A percentile compares a stretch with the other conserved stretches of the same genome.
Evolutionary conservation across 805 yeast genomes (phyloP).

Genomic region (Nakazawaea ernobii): DNA sequence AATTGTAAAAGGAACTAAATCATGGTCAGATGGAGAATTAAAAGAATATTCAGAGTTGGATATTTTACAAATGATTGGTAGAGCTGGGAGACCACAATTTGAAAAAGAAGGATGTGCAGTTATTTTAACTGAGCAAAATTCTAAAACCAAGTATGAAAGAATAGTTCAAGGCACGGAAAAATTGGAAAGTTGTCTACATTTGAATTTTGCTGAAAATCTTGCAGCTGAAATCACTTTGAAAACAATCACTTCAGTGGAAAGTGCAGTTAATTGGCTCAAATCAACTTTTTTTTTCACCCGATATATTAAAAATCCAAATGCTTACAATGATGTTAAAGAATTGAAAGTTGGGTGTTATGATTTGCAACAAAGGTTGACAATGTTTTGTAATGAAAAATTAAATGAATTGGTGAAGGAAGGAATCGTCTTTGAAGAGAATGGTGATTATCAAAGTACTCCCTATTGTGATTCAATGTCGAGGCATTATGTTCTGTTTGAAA

Average conservation of each 20-base stretch:
- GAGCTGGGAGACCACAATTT: conserved; percentile 60
- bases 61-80: conserved; percentile 57
- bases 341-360: conserved; percentile 11
- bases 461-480: conserved; percentile 45
- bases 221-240: conserved; percentile 39
- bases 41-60: conserved; percentile 52
- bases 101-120: conserved; percentile 47
- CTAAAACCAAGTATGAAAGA: conserved; percentile 32
- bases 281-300: conserved; percentile 47
- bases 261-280: conserved; percentile 40
- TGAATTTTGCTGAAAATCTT: conserved; percentile 32
- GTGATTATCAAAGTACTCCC: conserved; percentile 25
- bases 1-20: conserved; percentile 55
- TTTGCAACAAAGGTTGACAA: conserved; percentile 25
- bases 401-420: conserved; percentile 24
- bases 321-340: conserved; percentile 29
- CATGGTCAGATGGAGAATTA: conserved; percentile 45
- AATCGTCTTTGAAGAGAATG: conserved; percentile 21
- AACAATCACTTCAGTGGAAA: conserved; percentile 29
- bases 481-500: conserved; percentile 39
- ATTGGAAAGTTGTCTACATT: conserved; percentile 41
- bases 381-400: conserved; percentile 29
- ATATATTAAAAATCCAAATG: conserved; percentile 30
- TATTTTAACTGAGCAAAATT: conserved; percentile 35
- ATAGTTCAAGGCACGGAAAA: conserved; percentile 35